Evolutionary conservation across 371 early-diverging fungal species (phyloP).

Genomic region (Batkoa obscura): DNA sequence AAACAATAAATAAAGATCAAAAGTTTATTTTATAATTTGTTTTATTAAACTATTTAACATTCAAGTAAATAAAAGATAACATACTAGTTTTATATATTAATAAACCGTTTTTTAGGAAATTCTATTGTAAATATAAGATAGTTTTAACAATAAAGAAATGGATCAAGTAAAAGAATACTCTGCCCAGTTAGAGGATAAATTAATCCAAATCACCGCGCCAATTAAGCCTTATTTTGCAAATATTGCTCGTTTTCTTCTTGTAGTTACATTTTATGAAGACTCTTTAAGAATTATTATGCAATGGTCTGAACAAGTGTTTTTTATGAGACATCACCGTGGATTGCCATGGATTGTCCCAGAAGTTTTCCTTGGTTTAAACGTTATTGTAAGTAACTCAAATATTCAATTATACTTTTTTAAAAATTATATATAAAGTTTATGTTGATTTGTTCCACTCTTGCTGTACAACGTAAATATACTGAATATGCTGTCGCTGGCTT

Average conservation of each 20-base stretch:
- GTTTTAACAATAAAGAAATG: no score
- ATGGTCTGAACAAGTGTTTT: slow-evolving; percentile 71
- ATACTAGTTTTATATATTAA: no score
- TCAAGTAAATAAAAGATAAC: no score
- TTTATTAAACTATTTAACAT: no score
- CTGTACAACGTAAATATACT: slow-evolving; percentile 56
- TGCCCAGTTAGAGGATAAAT: slow-evolving; percentile 43
- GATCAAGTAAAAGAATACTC: slow-evolving; percentile 16
- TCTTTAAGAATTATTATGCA: slow-evolving; percentile 70
- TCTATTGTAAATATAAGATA: no score
- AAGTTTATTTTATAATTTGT: no score
- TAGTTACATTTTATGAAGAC: slow-evolving; percentile 91
- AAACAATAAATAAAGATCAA: no score
- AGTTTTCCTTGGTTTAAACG: slow-evolving; percentile 63
- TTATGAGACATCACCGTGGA: slow-evolving; percentile 50
- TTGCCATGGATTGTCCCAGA: slow-evolving; percentile 62
- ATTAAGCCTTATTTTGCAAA: slow-evolving; percentile 82
- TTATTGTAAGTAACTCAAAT: slow-evolving; percentile 26
- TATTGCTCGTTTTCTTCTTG: slow-evolving; percentile 76
- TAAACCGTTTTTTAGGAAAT: no score
- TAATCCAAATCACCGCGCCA: slow-evolving; percentile 53
- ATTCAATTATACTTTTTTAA: neutral
- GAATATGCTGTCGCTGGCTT: slow-evolving; percentile 66
- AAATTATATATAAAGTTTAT: slow-evolving; percentile 25
- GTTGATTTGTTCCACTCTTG: slow-evolving; percentile 53